phyloP scores from a whole-genome alignment of 305 asterid species.

The Petunia hybrid region DNA sequence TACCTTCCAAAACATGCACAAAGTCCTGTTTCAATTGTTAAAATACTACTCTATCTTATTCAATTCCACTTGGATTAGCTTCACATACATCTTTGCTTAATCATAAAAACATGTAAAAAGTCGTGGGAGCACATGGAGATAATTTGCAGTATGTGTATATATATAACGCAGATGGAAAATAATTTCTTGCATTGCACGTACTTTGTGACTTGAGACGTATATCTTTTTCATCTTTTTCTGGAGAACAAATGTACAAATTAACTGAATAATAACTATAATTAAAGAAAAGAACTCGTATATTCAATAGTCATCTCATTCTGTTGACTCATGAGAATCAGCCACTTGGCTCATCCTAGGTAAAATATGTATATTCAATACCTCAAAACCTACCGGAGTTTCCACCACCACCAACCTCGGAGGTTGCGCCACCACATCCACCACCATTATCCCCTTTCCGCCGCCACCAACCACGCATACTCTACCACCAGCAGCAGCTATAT shows the following conservation, averaged over 20 bases:
- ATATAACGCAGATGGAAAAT: neutral
- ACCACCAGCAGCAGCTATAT: constrained; percentile 64
- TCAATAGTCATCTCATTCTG: neutral
- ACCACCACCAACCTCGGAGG: constrained; percentile 59
- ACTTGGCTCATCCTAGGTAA: constrained; percentile 63
- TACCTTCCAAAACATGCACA: too few relatives aligned
- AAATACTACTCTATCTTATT: too few relatives aligned
- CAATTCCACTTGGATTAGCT: too few relatives aligned
- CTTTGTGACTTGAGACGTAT: neutral
- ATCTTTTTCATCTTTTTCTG: neutral
- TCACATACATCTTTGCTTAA: neutral
- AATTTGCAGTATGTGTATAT: neutral
- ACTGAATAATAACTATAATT: neutral
- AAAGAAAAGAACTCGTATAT: neutral
- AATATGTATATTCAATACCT: constrained; percentile 58
- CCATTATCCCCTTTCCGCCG: constrained; percentile 50
- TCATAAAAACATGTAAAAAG: neutral
- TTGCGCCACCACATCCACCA: constrained; percentile 67
- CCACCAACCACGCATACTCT: constrained; percentile 65
- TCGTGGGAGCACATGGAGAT: neutral
- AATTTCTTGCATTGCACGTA: neutral
- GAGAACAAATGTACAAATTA: neutral
- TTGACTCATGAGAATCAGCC: neutral
- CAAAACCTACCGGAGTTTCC: constrained; percentile 58
- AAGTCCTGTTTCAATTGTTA: too few relatives aligned